Percentiles rank a stretch among this genome's conserved stretches.
phyloP scores from a whole-genome alignment of 2,329 filamentous ascomycete species.

The Colletotrichum agaves region DNA sequence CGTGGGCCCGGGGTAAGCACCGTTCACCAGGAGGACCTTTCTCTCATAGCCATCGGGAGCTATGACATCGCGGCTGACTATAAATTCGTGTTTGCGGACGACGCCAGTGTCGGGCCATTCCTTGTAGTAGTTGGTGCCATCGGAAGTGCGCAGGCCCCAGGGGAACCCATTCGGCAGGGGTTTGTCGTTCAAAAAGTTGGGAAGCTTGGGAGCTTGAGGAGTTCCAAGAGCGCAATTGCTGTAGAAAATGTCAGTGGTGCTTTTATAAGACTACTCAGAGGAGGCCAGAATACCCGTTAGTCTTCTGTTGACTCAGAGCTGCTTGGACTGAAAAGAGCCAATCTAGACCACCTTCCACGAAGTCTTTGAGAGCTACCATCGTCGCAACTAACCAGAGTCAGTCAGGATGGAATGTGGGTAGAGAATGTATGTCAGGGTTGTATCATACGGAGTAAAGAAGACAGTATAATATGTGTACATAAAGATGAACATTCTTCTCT shows the following conservation, averaged over 20 bases:
- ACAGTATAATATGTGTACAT: too few species aligned
- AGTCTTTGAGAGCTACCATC: conserved; percentile 42
- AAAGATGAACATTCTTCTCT: too few species aligned
- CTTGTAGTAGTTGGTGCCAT: conserved; percentile 61
- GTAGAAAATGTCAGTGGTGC: conserved; percentile 24
- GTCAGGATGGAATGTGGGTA: conserved; percentile 14
- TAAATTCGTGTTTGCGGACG: conserved; percentile 65
- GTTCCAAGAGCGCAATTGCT: conserved; percentile 56
- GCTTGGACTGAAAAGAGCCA: conserved; percentile 39
- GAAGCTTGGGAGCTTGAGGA: conserved; percentile 49
- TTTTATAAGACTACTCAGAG: neutral
- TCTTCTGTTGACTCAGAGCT: conserved; percentile 47
- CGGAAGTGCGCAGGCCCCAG: conserved; percentile 59
- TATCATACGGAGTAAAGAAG: too few species aligned
- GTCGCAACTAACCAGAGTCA: conserved; percentile 26
- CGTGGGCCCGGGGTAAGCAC: conserved; percentile 73
- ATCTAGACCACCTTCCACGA: conserved; percentile 32
- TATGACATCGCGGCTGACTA: conserved; percentile 59
- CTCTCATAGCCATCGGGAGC: conserved; percentile 67
- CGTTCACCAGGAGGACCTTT: conserved; percentile 70
- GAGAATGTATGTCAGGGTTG: too few species aligned
- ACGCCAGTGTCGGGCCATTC: conserved; percentile 63
- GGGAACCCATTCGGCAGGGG: conserved; percentile 61
- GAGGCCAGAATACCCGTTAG: conserved; percentile 49
- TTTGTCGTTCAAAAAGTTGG: conserved; percentile 59